A percentile compares a stretch with the other conserved stretches of the same genome.
Evolutionary conservation across 352 stramenopile species (phyloP).

Genomic region (Phytophthora cryptogea): DNA sequence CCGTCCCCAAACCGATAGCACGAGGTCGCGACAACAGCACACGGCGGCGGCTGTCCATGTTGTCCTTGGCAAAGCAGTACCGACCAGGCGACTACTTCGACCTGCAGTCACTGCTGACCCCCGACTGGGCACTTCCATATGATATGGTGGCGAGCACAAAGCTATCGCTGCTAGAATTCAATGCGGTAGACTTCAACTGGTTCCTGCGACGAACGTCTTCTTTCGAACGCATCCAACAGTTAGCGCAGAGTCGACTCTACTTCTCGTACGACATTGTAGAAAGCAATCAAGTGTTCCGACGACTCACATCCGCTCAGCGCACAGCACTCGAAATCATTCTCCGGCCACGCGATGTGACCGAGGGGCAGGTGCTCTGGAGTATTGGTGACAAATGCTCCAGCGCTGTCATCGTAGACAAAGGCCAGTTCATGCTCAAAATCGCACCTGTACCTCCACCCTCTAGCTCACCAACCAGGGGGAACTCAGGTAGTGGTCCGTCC

Average conservation of each 20-base stretch:
- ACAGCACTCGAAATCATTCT: slow-evolving; percentile 88
- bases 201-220: slow-evolving; percentile 75
- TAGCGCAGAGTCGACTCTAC: slow-evolving; percentile 75
- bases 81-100: slow-evolving; percentile 91
- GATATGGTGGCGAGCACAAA: slow-evolving; percentile 70
- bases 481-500: slow-evolving; percentile 15
- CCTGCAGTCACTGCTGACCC: slow-evolving; percentile 76
- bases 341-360: slow-evolving; percentile 53
- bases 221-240: slow-evolving; percentile 71
- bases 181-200: slow-evolving; percentile 85
- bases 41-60: slow-evolving; percentile 58
- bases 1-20: slow-evolving; percentile 17
- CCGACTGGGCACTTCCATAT: slow-evolving; percentile 64
- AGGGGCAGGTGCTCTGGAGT: slow-evolving; percentile 79
- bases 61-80: slow-evolving; percentile 77
- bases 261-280: slow-evolving; percentile 85
- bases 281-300: slow-evolving; percentile 78
- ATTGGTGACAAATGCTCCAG: slow-evolving; percentile 64
- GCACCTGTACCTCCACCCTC: slow-evolving; percentile 5
- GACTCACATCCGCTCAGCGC: slow-evolving; percentile 81
- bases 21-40: slow-evolving; percentile 33
- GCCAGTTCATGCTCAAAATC: slow-evolving; percentile 70
- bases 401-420: slow-evolving; percentile 82
- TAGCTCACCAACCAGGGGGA: slow-evolving; percentile 17
- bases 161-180: slow-evolving; percentile 81